Percentiles rank a stretch among this genome's conserved stretches.
Conservation (phyloP, 371 early-diverging fungal genomes). For the Mortierella sp. region DNA sequence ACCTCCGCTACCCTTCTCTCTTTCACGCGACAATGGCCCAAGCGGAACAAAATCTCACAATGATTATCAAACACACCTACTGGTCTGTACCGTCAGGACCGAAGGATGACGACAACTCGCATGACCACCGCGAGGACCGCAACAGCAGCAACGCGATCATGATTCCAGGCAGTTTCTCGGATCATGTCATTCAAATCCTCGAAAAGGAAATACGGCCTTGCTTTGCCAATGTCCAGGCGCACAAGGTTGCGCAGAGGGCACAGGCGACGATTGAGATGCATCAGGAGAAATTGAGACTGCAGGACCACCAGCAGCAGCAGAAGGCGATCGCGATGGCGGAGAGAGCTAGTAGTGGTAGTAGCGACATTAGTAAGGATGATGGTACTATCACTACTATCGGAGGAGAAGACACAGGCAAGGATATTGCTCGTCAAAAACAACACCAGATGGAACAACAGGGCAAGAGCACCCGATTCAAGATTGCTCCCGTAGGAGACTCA, state of each 20-base stretch:
- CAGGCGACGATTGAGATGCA: conserved; percentile 32
- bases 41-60: conserved; percentile 23
- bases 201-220: conserved; percentile 40
- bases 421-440: background rate
- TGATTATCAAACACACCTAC: conserved; percentile 28
- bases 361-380: background rate
- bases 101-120: background rate
- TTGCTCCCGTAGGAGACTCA: conserved; percentile 41
- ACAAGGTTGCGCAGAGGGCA: conserved; percentile 33
- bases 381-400: background rate
- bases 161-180: conserved; percentile 48
- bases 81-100: conserved; percentile 26
- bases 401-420: background rate
- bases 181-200: conserved; percentile 45
- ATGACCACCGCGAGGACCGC: background rate
- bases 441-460: background rate
- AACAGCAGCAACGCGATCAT: conserved; percentile 11
- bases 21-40: background rate
- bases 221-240: conserved; percentile 41
- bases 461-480: conserved; percentile 14
- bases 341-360: background rate
- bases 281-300: conserved; percentile 25
- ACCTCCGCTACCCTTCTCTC: conserved; percentile 9
- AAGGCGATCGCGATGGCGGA: background rate
- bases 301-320: background rate